A percentile compares a stretch with the other conserved stretches of the same genome.
Conservation (phyloP, 129 eudicot species). For the Mikania micrantha region DNA sequence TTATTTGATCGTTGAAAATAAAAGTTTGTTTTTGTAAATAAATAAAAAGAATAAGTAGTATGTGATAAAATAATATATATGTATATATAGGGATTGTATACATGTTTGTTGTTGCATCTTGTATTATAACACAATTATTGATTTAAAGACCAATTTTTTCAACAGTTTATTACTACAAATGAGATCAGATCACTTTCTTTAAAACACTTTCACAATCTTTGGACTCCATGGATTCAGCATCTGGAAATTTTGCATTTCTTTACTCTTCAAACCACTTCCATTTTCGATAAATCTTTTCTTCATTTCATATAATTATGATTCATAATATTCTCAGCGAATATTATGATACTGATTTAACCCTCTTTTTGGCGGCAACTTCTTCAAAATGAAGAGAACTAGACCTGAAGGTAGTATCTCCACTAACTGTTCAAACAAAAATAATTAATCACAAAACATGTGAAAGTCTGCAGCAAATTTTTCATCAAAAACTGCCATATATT, state of each 20-base stretch:
- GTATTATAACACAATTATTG: background rate
- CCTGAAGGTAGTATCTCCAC: slow-evolving; percentile 89
- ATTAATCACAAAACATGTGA: background rate
- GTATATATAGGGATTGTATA: no score
- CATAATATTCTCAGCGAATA: slow-evolving; percentile 37
- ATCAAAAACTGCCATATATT: background rate
- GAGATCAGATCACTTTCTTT: background rate
- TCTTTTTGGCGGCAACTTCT: slow-evolving; percentile 90
- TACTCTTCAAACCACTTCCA: slow-evolving; percentile 5
- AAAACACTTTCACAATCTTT: background rate
- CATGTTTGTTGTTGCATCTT: no score
- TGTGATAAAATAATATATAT: no score
- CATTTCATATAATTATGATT: background rate
- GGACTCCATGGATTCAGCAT: slow-evolving; percentile 6
- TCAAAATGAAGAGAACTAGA: slow-evolving; percentile 75
- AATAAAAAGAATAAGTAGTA: no score
- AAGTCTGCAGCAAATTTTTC: background rate
- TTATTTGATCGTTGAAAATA: no score
- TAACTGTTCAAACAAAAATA: slow-evolving; percentile 31
- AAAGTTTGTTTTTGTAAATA: no score
- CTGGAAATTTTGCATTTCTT: slow-evolving; percentile 7
- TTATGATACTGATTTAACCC: slow-evolving; percentile 83
- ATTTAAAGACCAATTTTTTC: background rate
- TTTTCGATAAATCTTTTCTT: background rate
- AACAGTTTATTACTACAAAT: background rate